phyloP scores from a whole-genome alignment of 768 basidiomycete species.

The Lentinula sp. region DNA sequence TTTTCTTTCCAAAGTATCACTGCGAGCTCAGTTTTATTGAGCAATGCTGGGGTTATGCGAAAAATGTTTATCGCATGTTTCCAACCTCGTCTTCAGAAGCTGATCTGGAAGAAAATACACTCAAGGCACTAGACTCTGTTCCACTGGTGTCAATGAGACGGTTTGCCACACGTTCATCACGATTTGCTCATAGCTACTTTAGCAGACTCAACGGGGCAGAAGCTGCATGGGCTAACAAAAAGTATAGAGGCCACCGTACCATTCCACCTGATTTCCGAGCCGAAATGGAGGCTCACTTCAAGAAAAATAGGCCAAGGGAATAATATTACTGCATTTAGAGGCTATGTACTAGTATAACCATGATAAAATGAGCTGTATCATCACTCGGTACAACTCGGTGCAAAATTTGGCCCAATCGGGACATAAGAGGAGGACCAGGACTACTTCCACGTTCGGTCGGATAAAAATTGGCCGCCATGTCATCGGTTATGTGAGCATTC shows the following conservation, averaged over 20 bases:
- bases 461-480: background rate
- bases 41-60: constrained; percentile 17
- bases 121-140: constrained; percentile 17
- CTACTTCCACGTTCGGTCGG: too few species aligned
- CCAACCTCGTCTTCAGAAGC: constrained; percentile 13
- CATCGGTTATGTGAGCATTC: background rate
- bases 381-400: too few species aligned
- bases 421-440: too few species aligned
- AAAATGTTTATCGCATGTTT: constrained; percentile 15
- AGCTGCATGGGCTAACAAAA: constrained; percentile 17
- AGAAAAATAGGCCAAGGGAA: too few species aligned
- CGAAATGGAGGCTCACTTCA: too few species aligned
- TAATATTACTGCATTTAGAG: too few species aligned
- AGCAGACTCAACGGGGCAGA: constrained; percentile 14
- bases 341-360: too few species aligned
- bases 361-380: too few species aligned
- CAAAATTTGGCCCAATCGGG: too few species aligned
- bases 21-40: constrained; percentile 22
- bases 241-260: constrained; percentile 16
- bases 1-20: constrained; percentile 25
- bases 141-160: constrained; percentile 13
- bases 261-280: too few species aligned
- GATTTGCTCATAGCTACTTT: constrained; percentile 19
- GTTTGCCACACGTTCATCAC: constrained; percentile 15
- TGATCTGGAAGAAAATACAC: constrained; percentile 20